Conservation (phyloP, 1,139 yeast species). For the Trichomonascaceae sp. region DNA sequence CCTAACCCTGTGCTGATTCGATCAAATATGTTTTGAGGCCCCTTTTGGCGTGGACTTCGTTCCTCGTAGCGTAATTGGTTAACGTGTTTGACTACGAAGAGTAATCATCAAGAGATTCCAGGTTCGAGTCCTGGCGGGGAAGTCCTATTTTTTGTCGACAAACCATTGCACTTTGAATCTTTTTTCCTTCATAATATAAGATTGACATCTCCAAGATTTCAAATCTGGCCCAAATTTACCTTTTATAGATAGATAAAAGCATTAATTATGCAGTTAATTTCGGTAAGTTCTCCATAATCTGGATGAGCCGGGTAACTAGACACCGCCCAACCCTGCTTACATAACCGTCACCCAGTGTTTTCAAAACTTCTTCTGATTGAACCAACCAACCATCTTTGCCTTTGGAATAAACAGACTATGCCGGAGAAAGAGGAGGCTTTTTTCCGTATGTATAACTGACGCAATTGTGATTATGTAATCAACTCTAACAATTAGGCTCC, state of each 20-base stretch:
- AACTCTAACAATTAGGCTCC: conserved; percentile 45
- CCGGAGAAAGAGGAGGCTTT: conserved; percentile 18
- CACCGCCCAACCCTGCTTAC: background rate
- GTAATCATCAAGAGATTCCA: conserved; percentile 15
- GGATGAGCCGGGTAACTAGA: background rate
- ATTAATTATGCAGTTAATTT: background rate
- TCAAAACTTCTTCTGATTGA: background rate
- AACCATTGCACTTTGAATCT: too few species aligned
- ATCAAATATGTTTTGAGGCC: background rate
- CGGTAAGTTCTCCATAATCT: background rate
- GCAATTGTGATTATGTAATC: background rate
- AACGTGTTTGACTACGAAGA: conserved; percentile 15
- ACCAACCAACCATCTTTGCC: background rate
- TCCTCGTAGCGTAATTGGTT: conserved; percentile 16
- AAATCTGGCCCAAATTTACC: background rate
- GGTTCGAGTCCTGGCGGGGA: conserved; percentile 36
- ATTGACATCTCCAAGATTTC: background rate
- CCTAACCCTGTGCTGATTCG: background rate
- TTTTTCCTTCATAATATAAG: background rate
- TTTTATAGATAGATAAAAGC: background rate
- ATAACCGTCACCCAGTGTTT: background rate
- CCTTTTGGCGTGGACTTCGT: background rate
- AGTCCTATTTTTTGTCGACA: conserved; percentile 14
- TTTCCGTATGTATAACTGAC: conserved; percentile 17
- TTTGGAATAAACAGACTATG: conserved; percentile 6